Evolutionary conservation across 331 rosid genomes (phyloP).

Genomic region (Rhamnella rubrinervis): DNA sequence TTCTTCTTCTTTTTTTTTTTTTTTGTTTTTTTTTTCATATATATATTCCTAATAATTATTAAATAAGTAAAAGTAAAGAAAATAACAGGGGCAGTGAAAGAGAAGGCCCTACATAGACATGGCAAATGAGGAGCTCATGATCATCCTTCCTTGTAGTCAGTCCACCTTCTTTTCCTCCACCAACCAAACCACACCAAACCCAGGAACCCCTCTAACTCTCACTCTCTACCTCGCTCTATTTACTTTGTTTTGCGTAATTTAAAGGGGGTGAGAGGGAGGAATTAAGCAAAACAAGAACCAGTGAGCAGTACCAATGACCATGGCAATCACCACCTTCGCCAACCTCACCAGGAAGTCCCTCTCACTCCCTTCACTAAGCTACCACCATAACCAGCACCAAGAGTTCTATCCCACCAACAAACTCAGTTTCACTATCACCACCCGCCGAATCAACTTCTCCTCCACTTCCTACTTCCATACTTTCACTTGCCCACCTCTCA

Average conservation of each 20-base stretch:
- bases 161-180: too few species aligned
- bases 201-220: background rate
- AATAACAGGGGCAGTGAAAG: too few species aligned
- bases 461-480: constrained; percentile 16
- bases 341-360: constrained; percentile 25
- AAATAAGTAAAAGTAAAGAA: too few species aligned
- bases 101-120: too few species aligned
- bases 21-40: too few species aligned
- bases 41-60: too few species aligned
- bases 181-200: background rate
- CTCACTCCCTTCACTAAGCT: constrained; percentile 22
- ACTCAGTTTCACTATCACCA: constrained; percentile 12
- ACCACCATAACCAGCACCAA: background rate
- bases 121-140: too few species aligned
- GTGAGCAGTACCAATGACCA: background rate
- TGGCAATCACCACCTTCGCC: constrained; percentile 53
- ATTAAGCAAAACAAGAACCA: background rate
- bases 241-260: too few species aligned
- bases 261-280: background rate
- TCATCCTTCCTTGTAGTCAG: too few species aligned
- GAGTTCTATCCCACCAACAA: background rate
- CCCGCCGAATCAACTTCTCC: constrained; percentile 12
- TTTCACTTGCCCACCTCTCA: constrained; percentile 19
- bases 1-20: too few species aligned
- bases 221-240: background rate